A percentile compares a stretch with the other conserved stretches of the same genome.
Evolutionary conservation across 2,329 filamentous ascomycete genomes (phyloP).

Genomic region (Cryphonectria radicalis): DNA sequence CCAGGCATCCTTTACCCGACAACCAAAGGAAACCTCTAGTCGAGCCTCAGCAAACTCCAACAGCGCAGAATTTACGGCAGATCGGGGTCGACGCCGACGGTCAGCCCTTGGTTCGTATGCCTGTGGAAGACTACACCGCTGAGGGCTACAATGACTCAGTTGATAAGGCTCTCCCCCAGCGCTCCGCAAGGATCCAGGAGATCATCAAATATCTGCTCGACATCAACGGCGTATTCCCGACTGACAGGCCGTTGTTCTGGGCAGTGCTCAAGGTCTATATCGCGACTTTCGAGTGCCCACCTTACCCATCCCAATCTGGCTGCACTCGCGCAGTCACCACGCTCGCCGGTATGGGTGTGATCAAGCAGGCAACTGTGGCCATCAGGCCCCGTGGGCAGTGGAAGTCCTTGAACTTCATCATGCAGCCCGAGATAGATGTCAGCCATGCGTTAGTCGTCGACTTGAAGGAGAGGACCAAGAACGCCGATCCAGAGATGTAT

Average conservation of each 20-base stretch:
- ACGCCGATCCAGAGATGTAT: conserved; percentile 50
- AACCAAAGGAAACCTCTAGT: background rate
- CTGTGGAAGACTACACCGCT: conserved; percentile 31
- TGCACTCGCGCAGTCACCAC: conserved; percentile 33
- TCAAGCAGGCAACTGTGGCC: conserved; percentile 26
- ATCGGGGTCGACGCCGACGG: background rate
- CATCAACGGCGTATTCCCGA: conserved; percentile 51
- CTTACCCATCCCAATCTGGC: conserved; percentile 39
- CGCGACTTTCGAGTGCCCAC: conserved; percentile 40
- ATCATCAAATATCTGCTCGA: conserved; percentile 49
- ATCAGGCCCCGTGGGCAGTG: conserved; percentile 23
- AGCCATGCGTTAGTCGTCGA: conserved; percentile 46
- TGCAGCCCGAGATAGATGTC: conserved; percentile 47
- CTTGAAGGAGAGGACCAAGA: conserved; percentile 53
- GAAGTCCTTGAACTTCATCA: conserved; percentile 39
- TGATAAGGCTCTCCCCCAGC: conserved; percentile 25
- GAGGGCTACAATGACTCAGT: background rate
- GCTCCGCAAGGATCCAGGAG: conserved; percentile 42
- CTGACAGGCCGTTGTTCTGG: conserved; percentile 54
- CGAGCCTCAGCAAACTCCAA: background rate
- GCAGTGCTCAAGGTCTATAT: conserved; percentile 52
- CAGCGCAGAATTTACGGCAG: conserved; percentile 9
- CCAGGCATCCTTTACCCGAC: background rate
- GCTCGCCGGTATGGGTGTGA: conserved; percentile 38
- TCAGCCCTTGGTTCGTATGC: conserved; percentile 28